Evolutionary conservation across 306 rosid species (phyloP).

Genomic region (Quercus suber): DNA sequence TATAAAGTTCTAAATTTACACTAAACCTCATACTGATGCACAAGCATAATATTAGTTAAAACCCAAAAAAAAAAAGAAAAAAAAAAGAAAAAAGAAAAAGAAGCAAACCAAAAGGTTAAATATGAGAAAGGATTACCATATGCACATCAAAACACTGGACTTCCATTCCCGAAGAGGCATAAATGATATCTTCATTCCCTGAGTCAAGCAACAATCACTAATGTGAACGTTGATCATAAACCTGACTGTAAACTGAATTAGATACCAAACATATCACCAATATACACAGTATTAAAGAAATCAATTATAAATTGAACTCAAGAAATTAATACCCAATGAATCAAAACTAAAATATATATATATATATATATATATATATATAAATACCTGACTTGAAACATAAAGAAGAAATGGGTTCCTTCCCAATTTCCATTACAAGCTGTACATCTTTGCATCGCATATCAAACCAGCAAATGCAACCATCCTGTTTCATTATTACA

Average conservation of each 20-base stretch:
- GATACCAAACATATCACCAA: not conserved
- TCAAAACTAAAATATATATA: not conserved
- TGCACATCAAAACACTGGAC: conserved; percentile 84
- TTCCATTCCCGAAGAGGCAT: conserved; percentile 76
- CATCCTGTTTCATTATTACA: conserved; percentile 46
- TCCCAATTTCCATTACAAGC: conserved; percentile 60
- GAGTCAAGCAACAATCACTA: conserved; percentile 32
- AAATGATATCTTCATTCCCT: conserved; percentile 79
- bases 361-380: too few relatives aligned
- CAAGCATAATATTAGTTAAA: too few relatives aligned
- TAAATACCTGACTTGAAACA: conserved; percentile 63
- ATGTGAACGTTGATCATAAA: not conserved
- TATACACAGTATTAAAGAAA: not conserved
- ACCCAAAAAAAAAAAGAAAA: not conserved
- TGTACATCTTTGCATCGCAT: conserved; percentile 71
- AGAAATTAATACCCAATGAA: not conserved
- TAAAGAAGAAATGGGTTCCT: conserved; percentile 65
- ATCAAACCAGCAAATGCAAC: conserved; percentile 93
- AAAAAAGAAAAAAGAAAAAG: not conserved
- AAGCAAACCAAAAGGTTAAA: conserved; percentile 8
- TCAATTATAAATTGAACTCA: not conserved
- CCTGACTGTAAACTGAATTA: not conserved
- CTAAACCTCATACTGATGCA: not conserved
- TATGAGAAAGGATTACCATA: conserved; percentile 53
- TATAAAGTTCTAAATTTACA: too few relatives aligned